A percentile compares a stretch with the other conserved stretches of the same genome.
These are phyloP conservation scores for Telopea speciosissima DNA, from an alignment of 177 flowering plant species.

Conservation along the genomic window DNA sequence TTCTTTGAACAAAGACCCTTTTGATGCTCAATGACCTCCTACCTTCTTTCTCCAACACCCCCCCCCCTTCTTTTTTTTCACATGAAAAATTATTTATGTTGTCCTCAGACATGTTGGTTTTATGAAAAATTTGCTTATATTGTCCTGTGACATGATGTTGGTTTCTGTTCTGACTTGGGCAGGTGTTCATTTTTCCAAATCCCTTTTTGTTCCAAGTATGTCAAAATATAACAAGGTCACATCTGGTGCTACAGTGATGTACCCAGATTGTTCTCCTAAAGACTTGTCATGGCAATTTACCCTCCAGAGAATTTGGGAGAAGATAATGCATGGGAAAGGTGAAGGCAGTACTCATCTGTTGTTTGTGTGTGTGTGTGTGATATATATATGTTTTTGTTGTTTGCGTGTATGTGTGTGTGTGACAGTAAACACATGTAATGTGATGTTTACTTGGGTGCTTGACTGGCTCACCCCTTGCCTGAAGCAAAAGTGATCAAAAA, in stretches of 20 bases:
- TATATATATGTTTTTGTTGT: no score
- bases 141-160: neutral
- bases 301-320: slow-evolving; percentile 81
- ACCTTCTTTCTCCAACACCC: no score
- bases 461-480: no score
- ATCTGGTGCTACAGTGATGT: slow-evolving; percentile 44
- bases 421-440: no score
- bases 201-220: slow-evolving; percentile 77
- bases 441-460: no score
- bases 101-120: no score
- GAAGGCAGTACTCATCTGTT: neutral
- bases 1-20: neutral
- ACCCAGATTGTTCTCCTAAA: slow-evolving; percentile 27
- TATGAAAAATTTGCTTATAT: neutral
- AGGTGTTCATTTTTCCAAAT: slow-evolving; percentile 72
- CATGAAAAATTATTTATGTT: no score
- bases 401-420: no score
- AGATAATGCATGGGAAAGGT: slow-evolving; percentile 61
- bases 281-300: slow-evolving; percentile 81
- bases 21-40: neutral
- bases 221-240: slow-evolving; percentile 71
- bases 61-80: no score
- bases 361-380: no score
- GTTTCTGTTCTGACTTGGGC: slow-evolving; percentile 14
- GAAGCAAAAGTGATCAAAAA: no score